Evolutionary conservation across 257 asterid genomes (phyloP).

Genomic region (Capsicum chinense): DNA sequence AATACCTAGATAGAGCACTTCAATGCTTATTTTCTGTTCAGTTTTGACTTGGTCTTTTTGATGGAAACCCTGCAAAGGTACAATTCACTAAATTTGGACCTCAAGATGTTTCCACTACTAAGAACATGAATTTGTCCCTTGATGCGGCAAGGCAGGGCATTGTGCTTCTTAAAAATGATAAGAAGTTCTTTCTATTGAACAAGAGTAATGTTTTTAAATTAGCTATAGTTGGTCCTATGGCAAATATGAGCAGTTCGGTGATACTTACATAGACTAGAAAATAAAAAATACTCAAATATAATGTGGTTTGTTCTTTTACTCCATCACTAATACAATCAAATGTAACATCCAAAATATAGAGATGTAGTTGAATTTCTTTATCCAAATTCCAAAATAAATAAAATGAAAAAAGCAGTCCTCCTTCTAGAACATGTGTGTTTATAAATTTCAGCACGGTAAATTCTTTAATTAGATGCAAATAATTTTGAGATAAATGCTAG

Average conservation of each 20-base stretch:
- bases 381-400: neutral
- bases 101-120: slow-evolving; percentile 58
- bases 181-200: slow-evolving; percentile 63
- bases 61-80: slow-evolving; percentile 56
- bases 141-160: slow-evolving; percentile 90
- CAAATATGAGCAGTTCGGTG: slow-evolving; percentile 68
- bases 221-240: slow-evolving; percentile 84
- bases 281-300: neutral
- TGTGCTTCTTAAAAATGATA: slow-evolving; percentile 83
- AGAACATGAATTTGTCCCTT: slow-evolving; percentile 71
- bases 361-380: neutral
- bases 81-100: slow-evolving; percentile 54
- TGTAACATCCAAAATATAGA: neutral
- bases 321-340: neutral
- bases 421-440: neutral
- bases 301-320: neutral
- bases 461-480: neutral
- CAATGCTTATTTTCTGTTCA: slow-evolving; percentile 75
- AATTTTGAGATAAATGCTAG: neutral
- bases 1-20: slow-evolving; percentile 79
- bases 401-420: too few species aligned
- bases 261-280: slow-evolving; percentile 73
- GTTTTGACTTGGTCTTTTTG: slow-evolving; percentile 81
- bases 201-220: slow-evolving; percentile 55
- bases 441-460: neutral